Conservation (phyloP, 306 rosid genomes). For the Astragalus glycyphyllos region DNA sequence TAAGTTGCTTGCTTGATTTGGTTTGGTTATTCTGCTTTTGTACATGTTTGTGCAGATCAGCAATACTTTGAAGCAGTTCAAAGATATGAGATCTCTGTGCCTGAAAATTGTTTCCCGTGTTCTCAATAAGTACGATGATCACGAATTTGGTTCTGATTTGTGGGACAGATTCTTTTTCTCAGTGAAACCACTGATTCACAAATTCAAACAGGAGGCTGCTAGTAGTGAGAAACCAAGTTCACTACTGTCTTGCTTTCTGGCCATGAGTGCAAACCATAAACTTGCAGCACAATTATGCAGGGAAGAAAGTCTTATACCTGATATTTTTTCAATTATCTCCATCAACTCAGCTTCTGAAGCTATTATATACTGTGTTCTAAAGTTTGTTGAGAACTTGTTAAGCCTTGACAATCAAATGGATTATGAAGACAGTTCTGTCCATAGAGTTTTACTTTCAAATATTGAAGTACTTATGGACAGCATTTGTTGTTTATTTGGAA, state of each 20-base stretch:
- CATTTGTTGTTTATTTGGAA: constrained; percentile 70
- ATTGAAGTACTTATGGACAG: constrained; percentile 65
- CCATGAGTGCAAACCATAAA: constrained; percentile 80
- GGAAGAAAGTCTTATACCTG: constrained; percentile 76
- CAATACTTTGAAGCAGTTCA: constrained; percentile 65
- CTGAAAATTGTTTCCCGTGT: constrained; percentile 69
- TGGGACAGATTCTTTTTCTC: constrained; percentile 86
- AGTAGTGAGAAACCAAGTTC: constrained; percentile 96
- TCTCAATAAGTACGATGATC: constrained; percentile 77
- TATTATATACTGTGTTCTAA: constrained; percentile 69
- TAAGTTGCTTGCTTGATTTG: constrained; percentile 26
- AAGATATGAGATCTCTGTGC: constrained; percentile 90
- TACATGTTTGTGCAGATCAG: constrained; percentile 57
- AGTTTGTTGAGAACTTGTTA: constrained; percentile 81
- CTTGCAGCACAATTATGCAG: constrained; percentile 62
- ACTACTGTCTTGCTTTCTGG: constrained; percentile 84
- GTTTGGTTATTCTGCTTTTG: constrained; percentile 27
- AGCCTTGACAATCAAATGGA: constrained; percentile 67
- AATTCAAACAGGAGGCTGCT: constrained; percentile 84
- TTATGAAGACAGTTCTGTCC: constrained; percentile 54
- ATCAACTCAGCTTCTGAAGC: constrained; percentile 76
- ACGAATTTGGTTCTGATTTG: constrained; percentile 65
- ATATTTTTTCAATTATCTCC: constrained; percentile 74
- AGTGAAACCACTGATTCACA: constrained; percentile 66
- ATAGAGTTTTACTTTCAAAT: constrained; percentile 61